Evolutionary conservation across 1,284 basidiomycete species (phyloP), one percentile per base, ranked within the genome.

Genomic region (Baeospora myosura): DNA sequence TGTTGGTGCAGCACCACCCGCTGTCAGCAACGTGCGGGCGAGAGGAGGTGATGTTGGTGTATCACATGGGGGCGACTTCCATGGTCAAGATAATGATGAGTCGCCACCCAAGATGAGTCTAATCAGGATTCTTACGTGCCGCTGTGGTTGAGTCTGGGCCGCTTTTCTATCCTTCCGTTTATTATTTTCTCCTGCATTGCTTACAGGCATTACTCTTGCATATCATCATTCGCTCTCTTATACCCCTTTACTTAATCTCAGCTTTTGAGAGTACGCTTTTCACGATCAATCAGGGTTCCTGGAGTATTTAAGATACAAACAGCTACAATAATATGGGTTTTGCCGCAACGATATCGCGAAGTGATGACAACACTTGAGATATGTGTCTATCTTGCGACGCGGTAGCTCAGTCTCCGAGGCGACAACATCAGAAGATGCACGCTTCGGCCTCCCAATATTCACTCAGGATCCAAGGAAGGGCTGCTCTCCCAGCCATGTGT

Each of bases 121-220:
- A 43, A 66, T 82, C 66, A 70, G 74, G 61, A 74, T 88, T 50
- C 60, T 88, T 49, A 87, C 83, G 42, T 88, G 85, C 65, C 77
- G 76, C 53, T 89, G 86, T 66, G 79, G 76, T 55, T 75, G 60
- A 67, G 46, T 41, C 36, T 38, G n/a, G n/a, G n/a, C n/a, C n/a
- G n/a, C 35, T 39, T 36, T 4, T 31, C 36, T 43, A 42, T 31
- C 43, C 50, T 42, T 41, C 38, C 36, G 45, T 17, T 39, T 46
- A 44, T 46, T 30, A 26, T 38, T 41, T 43, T 43, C 35, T 50
- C 40, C 35, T 43, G 43, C 48, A 48, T 38, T 38, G 34, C 32
- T 44, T 52, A 54, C 48, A n/a, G n/a, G n/a, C n/a, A n/a, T 44
- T 47, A 49, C 43, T 48, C 36, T 53, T 49, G 49, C 46, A 42